phyloP scores from a whole-genome alignment of 2,329 filamentous ascomycete species.

The Sarocladiaceae sp. region DNA sequence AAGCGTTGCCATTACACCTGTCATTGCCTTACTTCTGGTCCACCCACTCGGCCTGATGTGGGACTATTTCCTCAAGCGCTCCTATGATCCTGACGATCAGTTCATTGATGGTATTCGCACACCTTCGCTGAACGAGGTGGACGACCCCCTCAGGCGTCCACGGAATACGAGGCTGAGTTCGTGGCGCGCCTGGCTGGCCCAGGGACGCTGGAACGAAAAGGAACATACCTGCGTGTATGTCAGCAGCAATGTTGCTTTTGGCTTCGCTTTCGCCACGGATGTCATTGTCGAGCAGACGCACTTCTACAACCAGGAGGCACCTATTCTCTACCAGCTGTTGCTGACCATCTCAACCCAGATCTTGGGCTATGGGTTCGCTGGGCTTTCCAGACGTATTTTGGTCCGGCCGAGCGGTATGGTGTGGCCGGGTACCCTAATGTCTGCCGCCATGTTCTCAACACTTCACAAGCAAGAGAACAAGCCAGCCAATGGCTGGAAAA shows the following conservation, averaged over 20 bases:
- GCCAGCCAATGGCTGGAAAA: slow-evolving; percentile 74
- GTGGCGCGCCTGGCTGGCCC: slow-evolving; percentile 69
- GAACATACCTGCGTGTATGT: slow-evolving; percentile 88
- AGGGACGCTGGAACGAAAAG: slow-evolving; percentile 83
- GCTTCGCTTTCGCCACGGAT: slow-evolving; percentile 84
- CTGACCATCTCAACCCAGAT: slow-evolving; percentile 85
- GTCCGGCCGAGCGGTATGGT: slow-evolving; percentile 87
- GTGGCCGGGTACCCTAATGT: slow-evolving; percentile 85
- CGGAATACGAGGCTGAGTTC: slow-evolving; percentile 29
- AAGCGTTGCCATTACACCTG: slow-evolving; percentile 82
- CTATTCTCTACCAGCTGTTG: slow-evolving; percentile 73
- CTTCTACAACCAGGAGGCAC: slow-evolving; percentile 80
- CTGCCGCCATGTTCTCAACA: slow-evolving; percentile 83
- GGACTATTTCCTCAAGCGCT: slow-evolving; percentile 68
- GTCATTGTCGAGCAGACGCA: slow-evolving; percentile 87
- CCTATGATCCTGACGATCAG: slow-evolving; percentile 44
- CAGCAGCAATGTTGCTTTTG: slow-evolving; percentile 85
- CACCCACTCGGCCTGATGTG: slow-evolving; percentile 79
- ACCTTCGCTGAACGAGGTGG: slow-evolving; percentile 15
- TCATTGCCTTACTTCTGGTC: slow-evolving; percentile 80
- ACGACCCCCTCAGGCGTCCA: slow-evolving; percentile 14
- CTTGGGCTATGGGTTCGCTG: slow-evolving; percentile 81
- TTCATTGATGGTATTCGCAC: slow-evolving; percentile 45
- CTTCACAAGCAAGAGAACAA: slow-evolving; percentile 83
- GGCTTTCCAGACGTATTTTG: slow-evolving; percentile 73